Base-by-base conservation (phyloP, 306 rosid species). In the Abrus precatorius region DNA sequence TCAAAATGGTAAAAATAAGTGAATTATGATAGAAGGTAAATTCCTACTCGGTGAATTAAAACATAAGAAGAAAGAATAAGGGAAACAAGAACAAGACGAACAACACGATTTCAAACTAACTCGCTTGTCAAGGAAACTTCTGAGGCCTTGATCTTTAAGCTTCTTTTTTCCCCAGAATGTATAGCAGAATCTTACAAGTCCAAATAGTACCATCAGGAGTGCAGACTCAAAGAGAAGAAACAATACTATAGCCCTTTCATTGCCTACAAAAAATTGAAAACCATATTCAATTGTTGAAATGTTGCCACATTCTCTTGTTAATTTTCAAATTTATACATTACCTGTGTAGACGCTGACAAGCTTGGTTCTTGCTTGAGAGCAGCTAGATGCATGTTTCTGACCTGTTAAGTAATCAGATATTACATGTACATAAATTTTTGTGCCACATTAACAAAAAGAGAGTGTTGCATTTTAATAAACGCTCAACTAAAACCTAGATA, bases 141-240 rank as follows among this genome's bases (percentile, higher is more conserved):
- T 88, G 20, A 91, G 92, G 79, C 79, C 87, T 85, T 88, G 87
- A 60, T 80, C 84, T 84, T 86, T 83, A 72, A 91, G 82, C 90
- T 91, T 93, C 88, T 63, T 87, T 87, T 93, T 91, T 20, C 66
- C 68, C 98, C 97, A 93, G 61, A 93, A 90, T 85, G 87, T 72
- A 29, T 91, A 90, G 65, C 91, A 93, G 64, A 91, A 93, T 69
- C 95, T 84, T 27, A 89, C 89, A 3, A 89, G 76, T 77, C 83
- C 90, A 28, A 87, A 86, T 11, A 93, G 69, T 32, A 82, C 13
- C 41, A 84, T 73, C 84, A 91, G 64, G 67, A 88, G 68, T 50
- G 69, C 79, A 11, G 92, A 83, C 79, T 91, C 92, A 13, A 89
- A 71, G 74, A 93, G 78, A 47, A 93, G 91, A 81, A 93, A 90